Base-by-base conservation (phyloP, 2,329 filamentous ascomycete species). In the Fusarium praegraminearum region DNA sequence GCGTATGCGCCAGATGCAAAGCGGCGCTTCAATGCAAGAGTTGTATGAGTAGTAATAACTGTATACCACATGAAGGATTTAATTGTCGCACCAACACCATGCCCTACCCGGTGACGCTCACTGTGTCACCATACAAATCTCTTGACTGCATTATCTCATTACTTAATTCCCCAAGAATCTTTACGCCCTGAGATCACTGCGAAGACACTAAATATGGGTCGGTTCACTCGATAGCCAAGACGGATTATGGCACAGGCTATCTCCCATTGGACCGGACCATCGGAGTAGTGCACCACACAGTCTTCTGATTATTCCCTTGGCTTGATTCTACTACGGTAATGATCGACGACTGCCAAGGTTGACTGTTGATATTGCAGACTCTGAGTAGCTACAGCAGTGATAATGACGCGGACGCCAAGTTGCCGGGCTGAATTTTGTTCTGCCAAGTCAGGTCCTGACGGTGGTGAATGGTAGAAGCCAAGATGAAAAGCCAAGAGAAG, bases 11-110 rank as follows among this genome's bases (percentile, higher is more conserved):
- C 47, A 2, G 33, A 45, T 1, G 32, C 38, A 4, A 53, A 13
- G 1, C 28, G 7, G 3, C 51, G 62, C 4, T 20, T 38, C 4
- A 65, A 65, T 3, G 62, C 62, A 2, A 65, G 62, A 5, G 54
- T 65, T 16, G 57, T 63, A 7, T 63, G 18, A 46, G 11, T 40
- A 40, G 16, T 4, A n/a, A 7, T 20, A 3, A 38, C 5, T 38
- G 1, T 40, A 7, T 5, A 22, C 7, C 12, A 6, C 8, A 1
- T 20, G 5, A 7, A 13, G 15, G 2, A 22, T 22, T 7, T 22
- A 38, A 18, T 9, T n/a, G 35, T 11, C n/a, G n/a, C 12, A n/a
- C 18, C 35, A 38, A 38, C 9, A n/a, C 18, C 10, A 4, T 40
- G 7, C 40, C 22, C 15, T 24, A 26, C 15, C 5, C 22, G 8